Base-by-base conservation (phyloP, 306 rosid genomes). In the Glycine soja region DNA sequence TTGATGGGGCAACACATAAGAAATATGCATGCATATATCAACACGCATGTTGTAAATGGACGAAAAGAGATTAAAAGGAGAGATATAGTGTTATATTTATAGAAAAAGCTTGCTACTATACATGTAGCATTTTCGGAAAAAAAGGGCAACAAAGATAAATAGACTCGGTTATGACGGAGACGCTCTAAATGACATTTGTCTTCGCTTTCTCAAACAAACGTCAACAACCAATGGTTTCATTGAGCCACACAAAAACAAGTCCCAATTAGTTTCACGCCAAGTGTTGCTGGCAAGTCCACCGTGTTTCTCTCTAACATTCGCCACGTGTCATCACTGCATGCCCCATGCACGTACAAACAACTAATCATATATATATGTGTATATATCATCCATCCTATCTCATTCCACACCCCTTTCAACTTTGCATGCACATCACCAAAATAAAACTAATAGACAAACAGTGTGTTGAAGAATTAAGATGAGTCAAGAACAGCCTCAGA, bases 401-500 rank as follows among this genome's bases (percentile, higher is more conserved):
- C 13, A 18, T 43, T 19, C 56, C 77, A 70, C 40, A 10, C 14
- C 7, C 38, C 65, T 48, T 51, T 10, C 42, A 14, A 61, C 15
- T 24, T 61, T 30, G 7, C 6, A 51, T 40, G 43, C 9, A 7
- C 46, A 9, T 61, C 24, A 1, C 30, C 0, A 7, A 42, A 42
- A 42, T 4, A 42, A 3, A 43, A 38, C 3, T 3, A 57, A 82
- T 6, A 12, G 7, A 10, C 4, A 16, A 10, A 10, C 0, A 70
- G 8, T 16, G 61, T 15, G 61, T 54, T 38, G 8, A 1, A 4
- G n/a, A 59, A 32, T 1, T 10, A 2, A 0, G 42, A 91, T 84
- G 94, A 86, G 88, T 75, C 92, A 91, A 58, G 85, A 85, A 14
- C 87, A 93, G 71, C 85, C 82, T 7, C 64, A 19, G 43, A 85